Evolutionary conservation across 768 basidiomycete genomes (phyloP).

Genomic region (Lactifluus rugatus): DNA sequence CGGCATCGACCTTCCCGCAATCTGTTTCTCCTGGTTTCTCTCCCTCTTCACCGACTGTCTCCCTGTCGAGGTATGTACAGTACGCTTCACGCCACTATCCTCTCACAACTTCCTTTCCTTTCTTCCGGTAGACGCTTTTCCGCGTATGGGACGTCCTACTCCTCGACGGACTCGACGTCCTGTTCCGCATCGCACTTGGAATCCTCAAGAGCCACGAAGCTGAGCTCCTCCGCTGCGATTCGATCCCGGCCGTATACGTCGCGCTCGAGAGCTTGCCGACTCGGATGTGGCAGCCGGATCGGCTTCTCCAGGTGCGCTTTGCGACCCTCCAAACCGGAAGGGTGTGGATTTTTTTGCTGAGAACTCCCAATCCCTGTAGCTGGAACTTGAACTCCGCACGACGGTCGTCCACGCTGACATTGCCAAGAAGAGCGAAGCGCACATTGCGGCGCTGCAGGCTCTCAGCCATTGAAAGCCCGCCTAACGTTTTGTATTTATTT

Average conservation of each 20-base stretch:
- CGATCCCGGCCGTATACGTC: slow-evolving; percentile 82
- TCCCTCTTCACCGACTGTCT: slow-evolving; percentile 94
- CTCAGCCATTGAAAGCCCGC: slow-evolving; percentile 1
- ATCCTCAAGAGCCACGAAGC: slow-evolving; percentile 77
- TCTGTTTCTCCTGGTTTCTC: slow-evolving; percentile 98
- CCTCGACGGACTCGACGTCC: slow-evolving; percentile 82
- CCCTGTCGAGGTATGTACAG: slow-evolving; percentile 67
- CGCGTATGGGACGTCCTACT: slow-evolving; percentile 95
- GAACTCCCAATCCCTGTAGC: slow-evolving; percentile 25
- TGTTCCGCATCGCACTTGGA: slow-evolving; percentile 83
- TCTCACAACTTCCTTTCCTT: neutral
- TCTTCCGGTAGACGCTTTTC: slow-evolving; percentile 63
- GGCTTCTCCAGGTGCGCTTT: slow-evolving; percentile 66
- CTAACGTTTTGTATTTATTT: neutral
- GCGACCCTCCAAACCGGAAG: no score
- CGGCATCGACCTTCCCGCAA: slow-evolving; percentile 84
- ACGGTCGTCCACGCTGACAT: slow-evolving; percentile 45
- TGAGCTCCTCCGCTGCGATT: slow-evolving; percentile 76
- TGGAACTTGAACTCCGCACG: slow-evolving; percentile 46
- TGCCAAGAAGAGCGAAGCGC: slow-evolving; percentile 39
- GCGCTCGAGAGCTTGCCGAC: slow-evolving; percentile 84
- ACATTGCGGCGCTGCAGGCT: slow-evolving; percentile 35
- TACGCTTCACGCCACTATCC: no score
- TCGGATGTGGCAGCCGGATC: slow-evolving; percentile 89
- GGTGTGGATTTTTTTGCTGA: no score